Evolutionary conservation across 306 rosid species (phyloP).

Genomic region (Pterocarpus santalinus): DNA sequence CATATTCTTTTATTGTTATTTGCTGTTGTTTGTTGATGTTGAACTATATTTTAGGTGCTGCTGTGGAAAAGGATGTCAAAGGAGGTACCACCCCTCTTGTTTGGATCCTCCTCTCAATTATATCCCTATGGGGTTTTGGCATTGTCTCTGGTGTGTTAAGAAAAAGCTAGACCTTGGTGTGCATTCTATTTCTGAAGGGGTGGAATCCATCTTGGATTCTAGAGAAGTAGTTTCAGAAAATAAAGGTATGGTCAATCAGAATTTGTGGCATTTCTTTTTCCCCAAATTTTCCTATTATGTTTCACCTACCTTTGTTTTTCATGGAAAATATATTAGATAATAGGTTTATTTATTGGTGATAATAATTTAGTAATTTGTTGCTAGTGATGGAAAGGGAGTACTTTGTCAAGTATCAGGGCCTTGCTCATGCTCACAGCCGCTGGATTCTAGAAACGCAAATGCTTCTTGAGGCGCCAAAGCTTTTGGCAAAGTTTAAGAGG

Average conservation of each 20-base stretch:
- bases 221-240: conserved; percentile 44
- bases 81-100: conserved; percentile 54
- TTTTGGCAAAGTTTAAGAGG: conserved; percentile 48
- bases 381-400: conserved; percentile 52
- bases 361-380: conserved; percentile 36
- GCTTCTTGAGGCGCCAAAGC: conserved; percentile 52
- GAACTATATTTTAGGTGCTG: conserved; percentile 48
- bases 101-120: conserved; percentile 53
- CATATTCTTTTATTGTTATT: conserved; percentile 12
- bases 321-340: conserved; percentile 20
- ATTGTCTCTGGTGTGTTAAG: conserved; percentile 48
- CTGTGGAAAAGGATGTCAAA: conserved; percentile 52
- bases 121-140: conserved; percentile 53
- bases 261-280: neutral
- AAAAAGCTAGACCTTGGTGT: conserved; percentile 50
- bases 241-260: conserved; percentile 37
- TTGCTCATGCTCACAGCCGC: conserved; percentile 59
- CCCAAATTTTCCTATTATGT: conserved; percentile 12
- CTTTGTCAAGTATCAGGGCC: conserved; percentile 53
- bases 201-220: conserved; percentile 47
- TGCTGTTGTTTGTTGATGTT: conserved; percentile 17
- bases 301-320: conserved; percentile 25
- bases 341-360: conserved; percentile 11
- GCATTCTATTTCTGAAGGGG: conserved; percentile 55
- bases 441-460: conserved; percentile 54